phyloP scores from a whole-genome alignment of 345 rosid species.

The Nephelium lappaceum region DNA sequence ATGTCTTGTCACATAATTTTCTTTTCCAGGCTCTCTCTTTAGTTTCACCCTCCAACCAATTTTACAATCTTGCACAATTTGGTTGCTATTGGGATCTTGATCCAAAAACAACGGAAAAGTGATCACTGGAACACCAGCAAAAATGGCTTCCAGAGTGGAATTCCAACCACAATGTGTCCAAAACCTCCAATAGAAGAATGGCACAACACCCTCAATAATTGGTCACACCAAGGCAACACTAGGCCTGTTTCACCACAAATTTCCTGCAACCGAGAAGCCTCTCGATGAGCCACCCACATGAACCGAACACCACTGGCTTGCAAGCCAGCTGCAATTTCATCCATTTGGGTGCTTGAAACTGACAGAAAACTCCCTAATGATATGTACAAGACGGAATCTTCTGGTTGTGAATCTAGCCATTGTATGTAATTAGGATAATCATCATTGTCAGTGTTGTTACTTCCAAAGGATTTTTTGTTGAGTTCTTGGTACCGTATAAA shows the following conservation, averaged over 20 bases:
- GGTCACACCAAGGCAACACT: constrained; percentile 29
- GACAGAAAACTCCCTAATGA: constrained; percentile 46
- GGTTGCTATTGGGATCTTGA: too few species aligned
- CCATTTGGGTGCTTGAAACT: constrained; percentile 34
- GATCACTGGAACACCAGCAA: too few species aligned
- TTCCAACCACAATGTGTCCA: too few species aligned
- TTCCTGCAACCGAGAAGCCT: constrained; percentile 22
- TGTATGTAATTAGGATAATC: constrained; percentile 22
- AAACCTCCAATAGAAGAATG: constrained; percentile 27
- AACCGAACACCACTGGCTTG: constrained; percentile 26
- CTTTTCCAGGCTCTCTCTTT: background rate
- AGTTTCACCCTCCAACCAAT: constrained; percentile 29
- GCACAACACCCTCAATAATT: constrained; percentile 24
- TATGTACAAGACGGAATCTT: constrained; percentile 36
- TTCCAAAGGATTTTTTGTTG: background rate
- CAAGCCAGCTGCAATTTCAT: too few species aligned
- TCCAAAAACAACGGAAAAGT: too few species aligned
- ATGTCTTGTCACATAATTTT: constrained; percentile 8
- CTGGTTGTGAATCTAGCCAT: too few species aligned
- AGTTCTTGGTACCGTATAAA: constrained; percentile 31
- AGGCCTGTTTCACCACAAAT: constrained; percentile 17
- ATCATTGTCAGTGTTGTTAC: too few species aligned
- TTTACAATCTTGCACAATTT: constrained; percentile 26
- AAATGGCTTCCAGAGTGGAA: too few species aligned
- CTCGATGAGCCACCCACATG: constrained; percentile 44